Evolutionary conservation across 1,284 basidiomycete species (phyloP), one percentile per base, ranked within the genome.

Genomic region (Erythrobasidium hasegawianum): DNA sequence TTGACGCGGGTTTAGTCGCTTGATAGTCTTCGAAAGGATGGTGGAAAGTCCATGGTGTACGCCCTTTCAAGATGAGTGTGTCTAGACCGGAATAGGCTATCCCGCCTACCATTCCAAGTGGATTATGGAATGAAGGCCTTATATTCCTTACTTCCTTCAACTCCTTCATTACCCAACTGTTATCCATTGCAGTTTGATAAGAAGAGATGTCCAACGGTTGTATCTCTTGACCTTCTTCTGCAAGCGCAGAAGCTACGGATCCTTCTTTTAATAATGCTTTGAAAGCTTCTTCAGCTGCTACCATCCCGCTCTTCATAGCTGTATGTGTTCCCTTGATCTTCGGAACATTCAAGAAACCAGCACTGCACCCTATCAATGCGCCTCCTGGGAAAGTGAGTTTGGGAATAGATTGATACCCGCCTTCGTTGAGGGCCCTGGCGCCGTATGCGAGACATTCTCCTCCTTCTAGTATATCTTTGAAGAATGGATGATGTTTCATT

Each of bases 281-380:
- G 72, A 83, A 91, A 0, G 90, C 89, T 0, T 88, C 83, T 77
- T 98, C 95, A 1, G 91, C 96, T 38, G 94, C 95, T 20, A 97
- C 81, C 87, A 97, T 97, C 20, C 95, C 95, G 50, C 88, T 90
- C 82, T 97, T 96, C 95, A 98, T 97, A n/a, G 95, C 94, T 69
- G 95, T 97, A 78, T 98, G 96, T 0, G 94, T 96, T n/a, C 95
- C 95, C 78, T 98, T 98, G 80, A 98, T 98, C 81, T 97, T 98
- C 43, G 94, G 89, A 14, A 97, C 85, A 79, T 98, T 98, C 67
- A 98, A 83, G 79, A 98, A 95, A 20, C 92, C 96, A 0, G 95
- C 95, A 0, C 92, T 88, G 79, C 95, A 97, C 0, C 95, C 95
- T 56, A 99, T 86, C 52, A 98, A 80, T 0, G 93, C 95, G 33